Evolutionary conservation across 2,329 filamentous ascomycete species (phyloP), one percentile per base, ranked within the genome.

Genomic region (Spiromastix sp.): DNA sequence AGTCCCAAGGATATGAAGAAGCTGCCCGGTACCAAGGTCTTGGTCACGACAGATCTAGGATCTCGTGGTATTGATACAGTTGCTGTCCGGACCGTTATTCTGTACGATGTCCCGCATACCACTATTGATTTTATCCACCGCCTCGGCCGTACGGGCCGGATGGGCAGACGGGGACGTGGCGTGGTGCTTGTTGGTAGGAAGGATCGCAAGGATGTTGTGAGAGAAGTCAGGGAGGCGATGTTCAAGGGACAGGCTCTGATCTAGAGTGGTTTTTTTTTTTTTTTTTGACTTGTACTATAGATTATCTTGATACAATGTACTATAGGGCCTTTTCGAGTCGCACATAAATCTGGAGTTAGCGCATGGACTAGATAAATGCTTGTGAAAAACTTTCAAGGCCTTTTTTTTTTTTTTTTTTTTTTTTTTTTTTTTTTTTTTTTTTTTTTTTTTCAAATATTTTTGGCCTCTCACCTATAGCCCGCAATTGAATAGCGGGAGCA

Each of bases 71-170:
- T 98, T 49, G 91, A 98, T 58, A 98, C 91, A 0, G 63, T 95
- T 19, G 81, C 85, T 12, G 89, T 96, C 12, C 74, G 84, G 38
- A 85, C 93, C 47, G 91, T 98, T 34, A 80, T 98, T 36, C 64
- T 98, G 17, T 96, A 94, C 58, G 86, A 98, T 55, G 89, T 98
- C n/a, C 91, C 91, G 4, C 89, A 96, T 55, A 93, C 85, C 0
- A 93, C 86, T 0, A 93, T 98, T 41, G 93, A 98, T 59, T 98
- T 98, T 51, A 95, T 98, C 51, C 93, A 98, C 60, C 81, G 93
- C 11, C 74, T 96, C 4, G 91, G 91, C 11, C 74, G 91, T 38
- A 85, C 91, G 1, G 91, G 91, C 0, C 75, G 91, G 21, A 96
- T 96, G 85, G 86, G 86, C 2, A 74, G 86, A 42, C 74, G 91